These are phyloP conservation scores for Calonectria fujianensis DNA, from an alignment of 2,329 filamentous ascomycete genomes.

Conservation along the genomic window DNA sequence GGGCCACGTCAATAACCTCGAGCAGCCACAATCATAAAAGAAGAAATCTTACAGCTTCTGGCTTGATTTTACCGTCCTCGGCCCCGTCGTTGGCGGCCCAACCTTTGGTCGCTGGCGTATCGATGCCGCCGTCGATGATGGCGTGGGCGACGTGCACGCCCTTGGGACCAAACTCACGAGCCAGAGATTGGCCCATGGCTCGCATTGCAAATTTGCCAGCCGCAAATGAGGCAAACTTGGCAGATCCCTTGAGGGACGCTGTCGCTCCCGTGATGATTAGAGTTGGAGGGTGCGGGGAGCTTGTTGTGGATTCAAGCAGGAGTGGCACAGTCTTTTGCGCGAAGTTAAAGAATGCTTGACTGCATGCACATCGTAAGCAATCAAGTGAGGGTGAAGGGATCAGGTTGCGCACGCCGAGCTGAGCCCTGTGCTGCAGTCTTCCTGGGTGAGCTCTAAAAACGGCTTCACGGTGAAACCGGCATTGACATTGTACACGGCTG, in stretches of 20 bases:
- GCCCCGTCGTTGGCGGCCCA: constrained; percentile 65
- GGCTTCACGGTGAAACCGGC: constrained; percentile 71
- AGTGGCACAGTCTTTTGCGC: constrained; percentile 82
- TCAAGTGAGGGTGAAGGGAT: neutral
- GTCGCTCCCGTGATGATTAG: constrained; percentile 93
- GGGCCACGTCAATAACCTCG: constrained; percentile 35
- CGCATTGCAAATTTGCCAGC: constrained; percentile 87
- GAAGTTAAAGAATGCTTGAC: constrained; percentile 83
- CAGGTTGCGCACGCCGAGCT: constrained; percentile 68
- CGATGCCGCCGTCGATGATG: constrained; percentile 90
- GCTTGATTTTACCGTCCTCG: constrained; percentile 79
- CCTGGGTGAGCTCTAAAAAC: constrained; percentile 72
- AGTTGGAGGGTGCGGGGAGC: constrained; percentile 79
- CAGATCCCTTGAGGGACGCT: constrained; percentile 83
- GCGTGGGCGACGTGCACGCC: constrained; percentile 90
- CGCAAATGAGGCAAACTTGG: constrained; percentile 82
- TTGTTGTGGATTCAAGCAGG: constrained; percentile 76
- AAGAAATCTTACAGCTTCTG: constrained; percentile 76
- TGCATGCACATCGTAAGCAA: constrained; percentile 57
- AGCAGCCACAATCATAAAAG: neutral
- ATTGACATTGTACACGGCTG: constrained; percentile 83
- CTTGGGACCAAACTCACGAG: constrained; percentile 88
- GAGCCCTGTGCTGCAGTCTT: constrained; percentile 70
- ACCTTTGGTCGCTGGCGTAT: constrained; percentile 82
- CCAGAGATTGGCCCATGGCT: constrained; percentile 83